Evolutionary conservation across 2,329 filamentous ascomycete species (phyloP), one percentile per base, ranked within the genome.

Genomic region (Venturia oleaginea): DNA sequence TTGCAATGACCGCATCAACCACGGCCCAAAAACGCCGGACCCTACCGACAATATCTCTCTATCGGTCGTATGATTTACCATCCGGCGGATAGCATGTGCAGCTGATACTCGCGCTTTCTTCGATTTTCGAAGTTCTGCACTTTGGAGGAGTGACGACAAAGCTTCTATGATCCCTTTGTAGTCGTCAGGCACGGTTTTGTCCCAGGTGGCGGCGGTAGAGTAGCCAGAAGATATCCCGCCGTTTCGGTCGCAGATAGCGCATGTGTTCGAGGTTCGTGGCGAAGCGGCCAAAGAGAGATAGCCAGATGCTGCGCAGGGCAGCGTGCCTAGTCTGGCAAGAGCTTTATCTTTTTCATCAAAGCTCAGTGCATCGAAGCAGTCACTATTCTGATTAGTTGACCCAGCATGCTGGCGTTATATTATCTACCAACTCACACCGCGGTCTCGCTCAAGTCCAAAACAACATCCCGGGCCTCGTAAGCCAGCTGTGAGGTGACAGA

Each of bases 1-100:
- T 67, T 88, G 87, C 46, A 97, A 78, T 0, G 89, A 91, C 68
- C 88, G 85, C 4, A 97, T 77, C 71, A 91, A 92, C 84, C 90
- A 93, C 70, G 92, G 87, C 0, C 90, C 92, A 48, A 91, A 77
- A 0, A 77, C 73, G 10, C 90, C 92, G 1, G 77, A 79, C 65
- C 87, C 84, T 2, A 97, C 77, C 67, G 90, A 84, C 37, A 93
- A 76, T 63, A 89, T 79, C 3, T 81, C 78, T 0, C 78, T 67
- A 62, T 85, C 81, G 19, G 79, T 77, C 4, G 85, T 86, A 73
- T 96, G 91, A 59, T 83, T 80, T 32, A 90, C 80, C 48, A 94
- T 77, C 57, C 86, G 84, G 68, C 86, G 85, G 60, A 96, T 78
- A 3, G 86, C 82, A 65, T 88, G 75, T 85, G 94, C 91, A 11